Percentiles rank a stretch among this genome's conserved stretches.
These are phyloP conservation scores for Pistacia integerrima DNA, from an alignment of 345 rosid genomes.

Conservation along the genomic window DNA sequence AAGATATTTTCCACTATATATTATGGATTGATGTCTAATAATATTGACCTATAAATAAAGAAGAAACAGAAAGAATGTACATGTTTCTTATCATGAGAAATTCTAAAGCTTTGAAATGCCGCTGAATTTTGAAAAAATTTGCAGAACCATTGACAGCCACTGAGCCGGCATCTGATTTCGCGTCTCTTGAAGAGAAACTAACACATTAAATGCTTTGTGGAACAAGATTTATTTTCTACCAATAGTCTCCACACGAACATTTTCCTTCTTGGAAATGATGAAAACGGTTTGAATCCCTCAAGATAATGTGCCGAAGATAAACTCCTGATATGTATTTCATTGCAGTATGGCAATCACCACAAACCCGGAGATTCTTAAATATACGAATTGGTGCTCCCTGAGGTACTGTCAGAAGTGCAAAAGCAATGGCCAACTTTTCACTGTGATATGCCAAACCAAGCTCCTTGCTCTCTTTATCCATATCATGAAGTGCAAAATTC, in stretches of 20 bases:
- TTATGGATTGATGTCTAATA: too few species aligned
- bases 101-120: not conserved
- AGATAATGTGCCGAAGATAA: slow-evolving; percentile 58
- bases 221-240: slow-evolving; percentile 43
- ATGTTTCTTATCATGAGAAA: too few species aligned
- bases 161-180: not conserved
- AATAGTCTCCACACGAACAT: slow-evolving; percentile 92
- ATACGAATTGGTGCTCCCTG: slow-evolving; percentile 67
- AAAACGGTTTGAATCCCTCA: slow-evolving; percentile 91
- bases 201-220: not conserved
- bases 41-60: too few species aligned
- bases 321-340: slow-evolving; percentile 74
- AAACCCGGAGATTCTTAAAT: slow-evolving; percentile 87
- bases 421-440: slow-evolving; percentile 87
- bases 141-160: not conserved
- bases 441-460: slow-evolving; percentile 85
- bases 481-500: slow-evolving; percentile 75
- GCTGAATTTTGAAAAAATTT: slow-evolving; percentile 12
- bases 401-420: slow-evolving; percentile 64
- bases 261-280: slow-evolving; percentile 83
- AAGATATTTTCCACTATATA: too few species aligned
- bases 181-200: not conserved
- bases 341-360: slow-evolving; percentile 91
- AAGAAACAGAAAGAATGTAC: too few species aligned
- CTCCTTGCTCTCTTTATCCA: slow-evolving; percentile 73